Conservation (phyloP, 2,329 filamentous ascomycete species). For the Penicillium capsulatum region DNA sequence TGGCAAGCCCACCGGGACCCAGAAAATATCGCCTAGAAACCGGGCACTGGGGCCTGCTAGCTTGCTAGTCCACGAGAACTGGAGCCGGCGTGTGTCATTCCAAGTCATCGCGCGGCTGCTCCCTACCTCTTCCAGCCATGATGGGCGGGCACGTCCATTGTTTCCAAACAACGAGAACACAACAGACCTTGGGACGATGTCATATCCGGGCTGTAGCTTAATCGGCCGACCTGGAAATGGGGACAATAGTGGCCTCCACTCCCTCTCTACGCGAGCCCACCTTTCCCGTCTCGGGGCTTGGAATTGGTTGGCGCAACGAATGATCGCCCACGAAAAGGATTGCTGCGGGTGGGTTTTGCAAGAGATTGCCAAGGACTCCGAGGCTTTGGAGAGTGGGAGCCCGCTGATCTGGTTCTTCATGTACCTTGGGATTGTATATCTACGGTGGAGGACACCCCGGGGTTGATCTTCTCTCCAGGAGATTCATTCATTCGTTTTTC, state of each 20-base stretch:
- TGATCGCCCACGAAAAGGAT: slow-evolving; percentile 2
- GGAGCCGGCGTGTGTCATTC: slow-evolving; percentile 7
- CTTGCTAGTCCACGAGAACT: neutral
- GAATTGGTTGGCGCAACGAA: neutral
- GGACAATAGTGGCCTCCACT: slow-evolving; percentile 10
- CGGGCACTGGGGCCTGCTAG: neutral
- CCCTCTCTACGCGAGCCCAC: slow-evolving; percentile 2
- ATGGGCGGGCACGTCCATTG: too few species aligned
- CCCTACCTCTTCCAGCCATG: slow-evolving; percentile 10
- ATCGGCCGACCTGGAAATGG: slow-evolving; percentile 4
- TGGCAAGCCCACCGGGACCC: slow-evolving; percentile 3
- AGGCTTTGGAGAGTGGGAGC: too few species aligned
- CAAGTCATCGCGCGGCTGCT: slow-evolving; percentile 4
- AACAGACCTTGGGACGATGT: too few species aligned
- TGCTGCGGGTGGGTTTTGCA: too few species aligned
- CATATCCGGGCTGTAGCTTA: slow-evolving; percentile 4
- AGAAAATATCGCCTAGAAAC: neutral
- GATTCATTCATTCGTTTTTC: slow-evolving; percentile 13
- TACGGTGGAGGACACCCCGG: slow-evolving; percentile 3
- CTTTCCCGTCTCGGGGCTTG: neutral
- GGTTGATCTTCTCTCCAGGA: slow-evolving; percentile 4
- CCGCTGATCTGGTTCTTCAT: neutral
- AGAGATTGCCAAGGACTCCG: too few species aligned
- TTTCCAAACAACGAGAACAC: too few species aligned
- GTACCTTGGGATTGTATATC: slow-evolving; percentile 4